These are phyloP conservation scores for Mortierella sp. DNA, from an alignment of 371 early-diverging fungal species.

Conservation along the genomic window DNA sequence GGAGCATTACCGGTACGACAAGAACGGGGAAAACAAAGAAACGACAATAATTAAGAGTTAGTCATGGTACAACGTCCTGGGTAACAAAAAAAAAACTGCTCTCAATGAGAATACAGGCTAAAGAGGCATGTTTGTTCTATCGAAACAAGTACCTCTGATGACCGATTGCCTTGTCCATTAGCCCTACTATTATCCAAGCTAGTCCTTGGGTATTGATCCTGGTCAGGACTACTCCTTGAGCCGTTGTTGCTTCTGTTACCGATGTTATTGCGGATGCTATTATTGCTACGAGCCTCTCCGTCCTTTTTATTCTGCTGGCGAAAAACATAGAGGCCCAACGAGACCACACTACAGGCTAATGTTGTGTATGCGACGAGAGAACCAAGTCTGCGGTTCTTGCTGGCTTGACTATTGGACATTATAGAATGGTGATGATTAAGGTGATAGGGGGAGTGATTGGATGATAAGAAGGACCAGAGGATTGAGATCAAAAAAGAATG, in stretches of 20 bases:
- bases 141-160: slow-evolving; percentile 45
- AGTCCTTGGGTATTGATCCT: slow-evolving; percentile 15
- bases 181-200: slow-evolving; percentile 21
- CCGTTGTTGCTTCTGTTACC: not conserved
- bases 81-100: not conserved
- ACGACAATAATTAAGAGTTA: not conserved
- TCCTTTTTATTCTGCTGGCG: slow-evolving; percentile 40
- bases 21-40: not conserved
- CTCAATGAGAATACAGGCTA: not conserved
- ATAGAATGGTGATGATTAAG: not conserved
- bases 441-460: no score
- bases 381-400: slow-evolving; percentile 38
- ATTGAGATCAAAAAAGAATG: not conserved
- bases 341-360: slow-evolving; percentile 59
- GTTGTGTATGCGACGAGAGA: slow-evolving; percentile 45
- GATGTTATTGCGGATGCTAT: slow-evolving; percentile 1
- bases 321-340: slow-evolving; percentile 56
- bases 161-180: slow-evolving; percentile 19
- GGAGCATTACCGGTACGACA: not conserved
- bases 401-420: slow-evolving; percentile 41
- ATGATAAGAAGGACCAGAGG: not conserved
- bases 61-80: not conserved
- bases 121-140: not conserved
- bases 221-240: slow-evolving; percentile 6
- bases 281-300: slow-evolving; percentile 10